These are phyloP conservation scores for Pyracantha coccinea DNA, from an alignment of 331 rosid genomes.

Conservation along the genomic window DNA sequence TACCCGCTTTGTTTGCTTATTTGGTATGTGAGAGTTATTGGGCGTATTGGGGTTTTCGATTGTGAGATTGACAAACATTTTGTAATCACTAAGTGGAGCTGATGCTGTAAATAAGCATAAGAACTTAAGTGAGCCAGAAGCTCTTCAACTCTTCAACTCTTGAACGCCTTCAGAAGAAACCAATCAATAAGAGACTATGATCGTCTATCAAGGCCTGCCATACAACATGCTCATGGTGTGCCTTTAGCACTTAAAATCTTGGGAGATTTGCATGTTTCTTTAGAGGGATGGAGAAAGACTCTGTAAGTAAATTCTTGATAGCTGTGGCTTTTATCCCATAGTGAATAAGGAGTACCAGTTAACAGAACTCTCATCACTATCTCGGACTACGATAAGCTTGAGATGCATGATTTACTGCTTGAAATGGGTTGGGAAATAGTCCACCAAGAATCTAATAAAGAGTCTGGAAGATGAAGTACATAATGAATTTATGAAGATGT, in stretches of 20 bases:
- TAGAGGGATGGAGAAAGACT: background rate
- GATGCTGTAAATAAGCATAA: background rate
- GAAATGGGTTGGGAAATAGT: background rate
- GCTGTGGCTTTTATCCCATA: background rate
- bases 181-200: background rate
- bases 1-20: too few species aligned
- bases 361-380: background rate
- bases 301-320: background rate
- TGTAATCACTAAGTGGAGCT: background rate
- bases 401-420: background rate
- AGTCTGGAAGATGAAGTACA: background rate
- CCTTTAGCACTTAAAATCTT: background rate
- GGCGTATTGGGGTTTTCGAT: too few species aligned
- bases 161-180: background rate
- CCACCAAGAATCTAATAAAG: background rate
- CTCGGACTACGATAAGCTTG: background rate
- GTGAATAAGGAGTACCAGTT: background rate
- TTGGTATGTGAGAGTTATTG: too few species aligned
- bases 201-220: background rate
- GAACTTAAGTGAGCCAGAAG: background rate
- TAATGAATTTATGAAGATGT: background rate
- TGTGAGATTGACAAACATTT: too few species aligned
- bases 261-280: conserved; percentile 3
- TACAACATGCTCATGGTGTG: background rate
- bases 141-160: background rate